Base-by-base conservation (phyloP, 768 basidiomycete genomes). In the Amanita subjunquillea region DNA sequence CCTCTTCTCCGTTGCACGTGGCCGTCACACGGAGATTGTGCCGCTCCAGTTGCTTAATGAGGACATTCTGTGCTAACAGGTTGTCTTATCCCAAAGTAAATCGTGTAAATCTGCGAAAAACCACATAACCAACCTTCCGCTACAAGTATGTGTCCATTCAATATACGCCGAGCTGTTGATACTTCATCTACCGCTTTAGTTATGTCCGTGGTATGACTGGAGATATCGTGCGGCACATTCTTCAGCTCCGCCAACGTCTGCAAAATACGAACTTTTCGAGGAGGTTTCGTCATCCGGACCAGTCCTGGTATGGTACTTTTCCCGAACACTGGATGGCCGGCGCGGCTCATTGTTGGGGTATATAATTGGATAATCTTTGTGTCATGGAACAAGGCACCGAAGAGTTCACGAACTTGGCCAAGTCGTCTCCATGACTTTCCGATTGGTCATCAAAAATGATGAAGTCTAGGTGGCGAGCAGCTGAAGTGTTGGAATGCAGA, bases 281-380 rank as follows among this genome's bases (percentile, higher is more conserved):
- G 82, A 0, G 84, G 85, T 62, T 86, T 87, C 7, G 82, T 85
- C 73, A 86, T 80, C 56, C 81, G 79, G 23, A 80, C 70, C 5
- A 86, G 75, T 10, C 80, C 79, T 0, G 79, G 72, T 29, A 71
- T 73, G 44, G 68, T 72, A 55, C 65, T 79, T 41, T 69, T 75
- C 27, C 70, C 68, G 53, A 82, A 77, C 15, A 79, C 68, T 1
- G 73, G 67, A 40, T 75, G 74, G 15, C 79, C 77, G 5, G 76
- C 70, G 37, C 74, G 69, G 56, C 77, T 80, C 20, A 80, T 79
- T 1, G 81, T 83, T 1, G 85, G 85, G 1, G 85, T 86, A 61
- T 84, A 85, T 17, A 88, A 68, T 56, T 87, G 85, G 12, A 88
- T 72, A 51, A 86, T 67, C 66, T 82, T 83, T 3, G 83, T 81